These are phyloP conservation scores for Brassica rapa DNA, from an alignment of 345 rosid genomes.

Conservation along the genomic window DNA sequence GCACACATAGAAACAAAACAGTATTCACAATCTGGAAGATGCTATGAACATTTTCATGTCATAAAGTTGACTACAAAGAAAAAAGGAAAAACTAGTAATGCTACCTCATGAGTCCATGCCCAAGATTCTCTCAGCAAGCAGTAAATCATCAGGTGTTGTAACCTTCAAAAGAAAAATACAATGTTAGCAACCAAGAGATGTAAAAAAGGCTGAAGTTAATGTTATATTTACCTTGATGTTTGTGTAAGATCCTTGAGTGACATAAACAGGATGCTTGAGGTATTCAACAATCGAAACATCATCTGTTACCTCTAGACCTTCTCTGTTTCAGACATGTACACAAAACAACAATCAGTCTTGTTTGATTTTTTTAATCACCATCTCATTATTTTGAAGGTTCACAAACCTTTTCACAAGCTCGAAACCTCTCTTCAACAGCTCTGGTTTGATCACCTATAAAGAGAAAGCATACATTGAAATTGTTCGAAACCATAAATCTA, in stretches of 20 bases:
- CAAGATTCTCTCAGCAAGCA: slow-evolving; percentile 85
- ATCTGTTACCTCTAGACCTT: slow-evolving; percentile 87
- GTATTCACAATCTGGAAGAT: background rate
- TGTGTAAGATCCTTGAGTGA: slow-evolving; percentile 90
- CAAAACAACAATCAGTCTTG: background rate
- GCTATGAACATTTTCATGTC: slow-evolving; percentile 4
- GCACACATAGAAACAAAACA: background rate
- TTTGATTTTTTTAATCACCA: background rate
- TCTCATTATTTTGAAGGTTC: background rate
- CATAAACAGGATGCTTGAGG: slow-evolving; percentile 83
- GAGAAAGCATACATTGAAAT: background rate
- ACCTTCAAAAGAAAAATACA: slow-evolving; percentile 49
- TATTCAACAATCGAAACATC: slow-evolving; percentile 93
- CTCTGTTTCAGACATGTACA: slow-evolving; percentile 47
- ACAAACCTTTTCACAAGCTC: slow-evolving; percentile 83
- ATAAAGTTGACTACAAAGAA: background rate
- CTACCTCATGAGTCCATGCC: slow-evolving; percentile 34
- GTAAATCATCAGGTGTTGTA: slow-evolving; percentile 90
- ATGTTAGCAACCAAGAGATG: background rate
- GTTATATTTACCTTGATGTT: slow-evolving; percentile 69
- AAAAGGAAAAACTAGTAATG: background rate
- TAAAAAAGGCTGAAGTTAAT: background rate
- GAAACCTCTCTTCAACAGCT: slow-evolving; percentile 77
- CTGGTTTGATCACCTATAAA: slow-evolving; percentile 81
- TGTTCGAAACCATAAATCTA: slow-evolving; percentile 6